Conservation (phyloP, 345 rosid genomes). For the Aethionema arabicum region DNA sequence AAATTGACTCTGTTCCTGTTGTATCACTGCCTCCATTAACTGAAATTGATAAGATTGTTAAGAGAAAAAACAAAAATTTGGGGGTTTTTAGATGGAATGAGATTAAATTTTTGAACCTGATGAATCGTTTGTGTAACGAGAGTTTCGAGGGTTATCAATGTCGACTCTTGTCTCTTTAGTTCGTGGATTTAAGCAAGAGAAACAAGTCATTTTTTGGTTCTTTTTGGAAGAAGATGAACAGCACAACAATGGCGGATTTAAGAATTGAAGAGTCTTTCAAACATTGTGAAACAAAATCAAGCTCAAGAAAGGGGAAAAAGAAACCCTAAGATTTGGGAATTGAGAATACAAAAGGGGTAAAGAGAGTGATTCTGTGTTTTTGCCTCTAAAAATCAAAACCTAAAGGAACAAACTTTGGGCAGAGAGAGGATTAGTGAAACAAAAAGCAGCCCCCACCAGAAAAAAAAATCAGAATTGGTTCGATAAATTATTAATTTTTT, state of each 20-base stretch:
- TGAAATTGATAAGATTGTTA: conserved; percentile 17
- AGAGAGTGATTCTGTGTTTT: conserved; percentile 16
- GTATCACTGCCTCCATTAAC: conserved; percentile 40
- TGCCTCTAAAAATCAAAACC: conserved; percentile 18
- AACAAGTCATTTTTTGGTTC: conserved; percentile 67
- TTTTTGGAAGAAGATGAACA: not conserved
- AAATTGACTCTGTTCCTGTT: conserved; percentile 32
- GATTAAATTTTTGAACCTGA: conserved; percentile 43
- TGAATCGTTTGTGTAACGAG: conserved; percentile 43
- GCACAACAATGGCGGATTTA: not conserved
- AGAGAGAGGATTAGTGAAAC: conserved; percentile 26
- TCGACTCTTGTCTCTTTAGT: conserved; percentile 64
- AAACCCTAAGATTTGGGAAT: conserved; percentile 28
- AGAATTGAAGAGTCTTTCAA: conserved; percentile 23
- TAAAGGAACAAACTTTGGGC: conserved; percentile 26
- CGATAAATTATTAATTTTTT: conserved; percentile 24
- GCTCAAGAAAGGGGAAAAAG: conserved; percentile 25
- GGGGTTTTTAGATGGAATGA: not conserved
- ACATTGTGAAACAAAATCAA: not conserved
- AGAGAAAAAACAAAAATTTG: conserved; percentile 2
- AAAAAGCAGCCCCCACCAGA: not conserved
- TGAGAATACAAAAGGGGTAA: not conserved
- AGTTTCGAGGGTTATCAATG: conserved; percentile 52
- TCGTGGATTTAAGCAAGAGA: conserved; percentile 64
- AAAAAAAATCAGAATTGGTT: conserved; percentile 30